Conservation (phyloP, 2,329 filamentous ascomycete genomes). For the Cucurbitaria berberidis region DNA sequence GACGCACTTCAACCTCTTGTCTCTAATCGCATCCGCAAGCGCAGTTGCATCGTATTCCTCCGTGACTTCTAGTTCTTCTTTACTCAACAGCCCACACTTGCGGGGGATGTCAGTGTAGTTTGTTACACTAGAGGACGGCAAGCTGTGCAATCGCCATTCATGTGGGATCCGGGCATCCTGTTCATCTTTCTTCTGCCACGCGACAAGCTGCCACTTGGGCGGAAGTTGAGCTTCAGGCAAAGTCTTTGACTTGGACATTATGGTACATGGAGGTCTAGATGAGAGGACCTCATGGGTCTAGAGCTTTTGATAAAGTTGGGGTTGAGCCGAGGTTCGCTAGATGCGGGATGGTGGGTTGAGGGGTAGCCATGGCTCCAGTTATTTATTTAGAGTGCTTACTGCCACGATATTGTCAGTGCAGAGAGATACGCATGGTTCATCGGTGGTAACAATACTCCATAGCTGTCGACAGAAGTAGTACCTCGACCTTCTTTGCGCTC, state of each 20-base stretch:
- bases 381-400: neutral
- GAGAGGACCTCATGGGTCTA: slow-evolving; percentile 7
- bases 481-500: neutral
- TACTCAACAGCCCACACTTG: slow-evolving; percentile 59
- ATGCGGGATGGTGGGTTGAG: slow-evolving; percentile 18
- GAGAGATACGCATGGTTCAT: too few species aligned
- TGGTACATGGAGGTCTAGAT: slow-evolving; percentile 1
- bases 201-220: slow-evolving; percentile 49
- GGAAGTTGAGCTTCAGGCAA: slow-evolving; percentile 12
- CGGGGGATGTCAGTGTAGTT: slow-evolving; percentile 56
- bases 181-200: slow-evolving; percentile 52
- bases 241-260: slow-evolving; percentile 20
- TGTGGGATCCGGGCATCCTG: slow-evolving; percentile 51
- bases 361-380: slow-evolving; percentile 9
- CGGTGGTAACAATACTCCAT: too few species aligned
- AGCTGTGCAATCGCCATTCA: slow-evolving; percentile 50
- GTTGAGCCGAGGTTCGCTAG: slow-evolving; percentile 21
- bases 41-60: slow-evolving; percentile 58
- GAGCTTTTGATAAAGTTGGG: neutral
- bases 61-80: slow-evolving; percentile 61
- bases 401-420: neutral
- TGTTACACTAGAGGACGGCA: slow-evolving; percentile 29
- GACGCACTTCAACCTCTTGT: slow-evolving; percentile 43
- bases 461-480: too few species aligned
- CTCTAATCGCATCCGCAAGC: slow-evolving; percentile 46